Evolutionary conservation across 495 filamentous ascomycete species (phyloP).

Genomic region (Lentithecium fluviatile): DNA sequence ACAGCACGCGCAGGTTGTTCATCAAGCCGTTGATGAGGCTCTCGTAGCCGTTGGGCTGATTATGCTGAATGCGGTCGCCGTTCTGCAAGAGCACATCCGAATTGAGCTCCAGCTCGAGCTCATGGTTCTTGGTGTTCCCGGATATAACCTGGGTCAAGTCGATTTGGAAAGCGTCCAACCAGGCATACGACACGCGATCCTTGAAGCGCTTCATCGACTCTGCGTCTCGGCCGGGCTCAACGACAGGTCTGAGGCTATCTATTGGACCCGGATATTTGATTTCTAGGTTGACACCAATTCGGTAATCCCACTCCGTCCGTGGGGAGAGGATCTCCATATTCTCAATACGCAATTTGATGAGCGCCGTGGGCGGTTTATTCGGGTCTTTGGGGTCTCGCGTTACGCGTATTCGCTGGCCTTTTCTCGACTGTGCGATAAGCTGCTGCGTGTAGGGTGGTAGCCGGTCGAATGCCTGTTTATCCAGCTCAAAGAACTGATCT

Average conservation of each 20-base stretch:
- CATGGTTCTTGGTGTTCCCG: conserved; percentile 29
- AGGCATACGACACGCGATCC: conserved; percentile 27
- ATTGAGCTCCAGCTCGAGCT: conserved; percentile 32
- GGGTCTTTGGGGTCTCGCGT: conserved; percentile 21
- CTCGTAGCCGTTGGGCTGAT: conserved; percentile 16
- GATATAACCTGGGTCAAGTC: conserved; percentile 32
- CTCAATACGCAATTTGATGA: conserved; percentile 30
- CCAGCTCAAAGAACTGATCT: conserved; percentile 32
- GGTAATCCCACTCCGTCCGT: conserved; percentile 36
- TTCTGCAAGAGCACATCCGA: conserved; percentile 10
- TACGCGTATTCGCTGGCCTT: conserved; percentile 18
- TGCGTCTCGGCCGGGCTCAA: conserved; percentile 6
- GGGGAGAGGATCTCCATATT: conserved; percentile 34
- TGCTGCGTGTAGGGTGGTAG: conserved; percentile 11
- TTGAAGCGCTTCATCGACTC: conserved; percentile 23
- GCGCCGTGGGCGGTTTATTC: background rate
- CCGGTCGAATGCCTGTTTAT: conserved; percentile 11
- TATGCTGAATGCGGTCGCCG: conserved; percentile 3
- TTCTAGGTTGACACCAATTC: conserved; percentile 36
- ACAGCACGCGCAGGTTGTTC: conserved; percentile 33
- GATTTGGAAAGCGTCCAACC: conserved; percentile 25
- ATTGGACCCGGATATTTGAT: conserved; percentile 27
- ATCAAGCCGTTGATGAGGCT: conserved; percentile 26
- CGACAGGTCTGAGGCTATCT: conserved; percentile 4
- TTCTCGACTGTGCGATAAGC: background rate